Conservation (phyloP, 2,329 filamentous ascomycete genomes). For the Sphaerostilbella broomeana region DNA sequence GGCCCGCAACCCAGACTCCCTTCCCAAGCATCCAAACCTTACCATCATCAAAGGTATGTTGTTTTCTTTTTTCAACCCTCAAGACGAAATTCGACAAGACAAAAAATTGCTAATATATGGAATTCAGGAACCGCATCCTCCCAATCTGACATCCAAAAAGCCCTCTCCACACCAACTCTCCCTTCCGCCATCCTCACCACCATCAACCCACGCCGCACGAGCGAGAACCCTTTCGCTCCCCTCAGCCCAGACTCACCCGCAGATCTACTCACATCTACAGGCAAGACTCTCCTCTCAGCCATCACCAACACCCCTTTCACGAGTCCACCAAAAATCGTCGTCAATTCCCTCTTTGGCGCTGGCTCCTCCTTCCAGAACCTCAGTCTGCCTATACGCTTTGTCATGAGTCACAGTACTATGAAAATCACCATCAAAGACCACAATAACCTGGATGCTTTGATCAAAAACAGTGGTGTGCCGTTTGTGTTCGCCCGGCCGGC, state of each 20-base stretch:
- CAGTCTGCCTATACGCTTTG: slow-evolving; percentile 32
- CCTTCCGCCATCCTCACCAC: slow-evolving; percentile 40
- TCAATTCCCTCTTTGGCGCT: slow-evolving; percentile 45
- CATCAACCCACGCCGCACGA: slow-evolving; percentile 39
- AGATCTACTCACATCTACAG: slow-evolving; percentile 40
- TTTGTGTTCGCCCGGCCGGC: slow-evolving; percentile 39
- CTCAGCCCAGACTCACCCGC: slow-evolving; percentile 31
- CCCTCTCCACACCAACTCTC: slow-evolving; percentile 23
- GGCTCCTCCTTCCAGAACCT: slow-evolving; percentile 38
- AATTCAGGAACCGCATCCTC: slow-evolving; percentile 30
- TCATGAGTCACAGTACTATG: slow-evolving; percentile 42
- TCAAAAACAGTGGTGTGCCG: slow-evolving; percentile 25
- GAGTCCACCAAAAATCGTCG: slow-evolving; percentile 34
- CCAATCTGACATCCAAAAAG: slow-evolving; percentile 29
- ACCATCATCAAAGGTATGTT: slow-evolving; percentile 25
- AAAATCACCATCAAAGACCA: slow-evolving; percentile 41
- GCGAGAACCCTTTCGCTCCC: slow-evolving; percentile 42
- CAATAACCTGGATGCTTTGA: slow-evolving; percentile 36
- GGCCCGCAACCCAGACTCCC: slow-evolving; percentile 32
- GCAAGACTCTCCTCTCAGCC: slow-evolving; percentile 29
- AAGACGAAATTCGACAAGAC: neutral
- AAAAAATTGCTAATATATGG: neutral
- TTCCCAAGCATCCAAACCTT: slow-evolving; percentile 27
- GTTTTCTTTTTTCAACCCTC: no score
- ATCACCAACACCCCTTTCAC: slow-evolving; percentile 28